A percentile compares a stretch with the other conserved stretches of the same genome.
Evolutionary conservation across 495 filamentous ascomycete species (phyloP).

Genomic region (Massariosphaeria phaeospora): DNA sequence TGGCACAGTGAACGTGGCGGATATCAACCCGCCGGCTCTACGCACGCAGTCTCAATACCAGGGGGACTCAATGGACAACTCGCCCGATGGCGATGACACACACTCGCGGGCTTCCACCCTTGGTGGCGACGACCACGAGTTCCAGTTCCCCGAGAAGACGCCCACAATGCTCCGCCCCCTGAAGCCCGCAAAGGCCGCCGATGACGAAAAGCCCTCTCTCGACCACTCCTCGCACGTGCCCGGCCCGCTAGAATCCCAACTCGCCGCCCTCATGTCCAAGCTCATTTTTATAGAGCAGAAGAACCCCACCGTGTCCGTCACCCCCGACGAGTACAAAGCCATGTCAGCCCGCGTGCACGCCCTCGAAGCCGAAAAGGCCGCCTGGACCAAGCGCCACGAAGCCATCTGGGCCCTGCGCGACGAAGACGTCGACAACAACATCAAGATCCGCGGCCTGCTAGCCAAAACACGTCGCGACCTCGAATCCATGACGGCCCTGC

Average conservation of each 20-base stretch:
- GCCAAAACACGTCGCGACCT: conserved; percentile 37
- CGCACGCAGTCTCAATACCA: conserved; percentile 2
- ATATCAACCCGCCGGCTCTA: conserved; percentile 14
- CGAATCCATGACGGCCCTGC: conserved; percentile 34
- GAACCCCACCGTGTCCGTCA: conserved; percentile 32
- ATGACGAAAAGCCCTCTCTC: too few species aligned
- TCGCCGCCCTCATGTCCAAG: conserved; percentile 29
- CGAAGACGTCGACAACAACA: conserved; percentile 38
- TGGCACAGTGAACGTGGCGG: not conserved
- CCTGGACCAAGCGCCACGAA: conserved; percentile 34
- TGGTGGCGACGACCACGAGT: conserved; percentile 26
- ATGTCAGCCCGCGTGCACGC: conserved; percentile 22
- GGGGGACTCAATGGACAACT: conserved; percentile 3
- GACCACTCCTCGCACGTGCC: conserved; percentile 18
- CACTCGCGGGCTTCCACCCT: conserved; percentile 30
- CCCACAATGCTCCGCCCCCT: conserved; percentile 19
- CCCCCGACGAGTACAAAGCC: conserved; percentile 31
- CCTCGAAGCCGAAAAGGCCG: conserved; percentile 30
- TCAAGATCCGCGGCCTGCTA: conserved; percentile 36
- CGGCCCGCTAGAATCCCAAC: conserved; percentile 32
- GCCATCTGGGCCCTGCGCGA: conserved; percentile 38
- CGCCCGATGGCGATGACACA: conserved; percentile 27
- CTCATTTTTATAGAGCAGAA: conserved; percentile 32
- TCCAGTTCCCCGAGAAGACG: conserved; percentile 34
- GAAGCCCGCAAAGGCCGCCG: not conserved